Evolutionary conservation across 331 rosid species (phyloP).

Genomic region (Telfairia occidentalis): DNA sequence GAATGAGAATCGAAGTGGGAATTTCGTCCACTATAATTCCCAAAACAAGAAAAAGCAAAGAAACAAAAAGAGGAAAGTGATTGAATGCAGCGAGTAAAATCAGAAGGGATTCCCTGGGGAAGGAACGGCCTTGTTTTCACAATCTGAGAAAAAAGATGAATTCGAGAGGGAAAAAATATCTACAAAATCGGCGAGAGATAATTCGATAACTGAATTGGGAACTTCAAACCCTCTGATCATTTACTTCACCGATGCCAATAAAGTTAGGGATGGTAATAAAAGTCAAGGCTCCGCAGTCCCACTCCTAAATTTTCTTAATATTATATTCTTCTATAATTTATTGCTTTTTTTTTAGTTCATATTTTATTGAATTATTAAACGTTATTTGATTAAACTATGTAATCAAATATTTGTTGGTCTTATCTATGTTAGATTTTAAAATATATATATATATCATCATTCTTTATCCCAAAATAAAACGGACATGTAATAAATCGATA

Average conservation of each 20-base stretch:
- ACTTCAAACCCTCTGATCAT: background rate
- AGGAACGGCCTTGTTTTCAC: background rate
- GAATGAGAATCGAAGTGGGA: background rate
- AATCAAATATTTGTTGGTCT: background rate
- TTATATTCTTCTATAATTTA: background rate
- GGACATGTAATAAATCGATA: too few relatives aligned
- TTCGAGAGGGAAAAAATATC: background rate
- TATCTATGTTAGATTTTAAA: too few relatives aligned
- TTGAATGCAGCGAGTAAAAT: background rate
- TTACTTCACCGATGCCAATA: background rate
- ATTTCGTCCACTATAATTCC: background rate
- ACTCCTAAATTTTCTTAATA: background rate
- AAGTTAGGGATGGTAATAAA: background rate
- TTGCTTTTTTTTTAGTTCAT: too few relatives aligned
- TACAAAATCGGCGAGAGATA: background rate
- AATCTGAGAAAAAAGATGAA: background rate
- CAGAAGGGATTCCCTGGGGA: background rate
- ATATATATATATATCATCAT: too few relatives aligned
- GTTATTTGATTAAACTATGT: background rate
- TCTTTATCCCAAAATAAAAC: too few relatives aligned
- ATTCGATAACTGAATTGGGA: too few relatives aligned
- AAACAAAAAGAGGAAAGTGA: background rate
- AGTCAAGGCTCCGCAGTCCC: background rate
- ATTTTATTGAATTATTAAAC: background rate
- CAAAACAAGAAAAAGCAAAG: background rate